These are phyloP conservation scores for Dipteronia dyeriana DNA, from an alignment of 345 rosid species.

Conservation along the genomic window DNA sequence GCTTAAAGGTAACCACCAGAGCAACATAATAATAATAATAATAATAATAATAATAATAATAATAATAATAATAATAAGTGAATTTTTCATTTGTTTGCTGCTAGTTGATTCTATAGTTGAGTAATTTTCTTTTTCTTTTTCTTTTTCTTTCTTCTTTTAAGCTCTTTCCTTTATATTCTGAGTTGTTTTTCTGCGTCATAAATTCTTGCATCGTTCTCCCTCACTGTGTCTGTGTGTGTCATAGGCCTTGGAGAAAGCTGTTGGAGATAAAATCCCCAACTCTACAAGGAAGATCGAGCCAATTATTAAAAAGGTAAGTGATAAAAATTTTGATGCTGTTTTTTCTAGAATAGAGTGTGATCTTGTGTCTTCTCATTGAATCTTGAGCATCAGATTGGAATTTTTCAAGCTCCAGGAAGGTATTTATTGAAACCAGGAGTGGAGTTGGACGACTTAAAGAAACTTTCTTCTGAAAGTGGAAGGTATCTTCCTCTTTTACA, in stretches of 20 bases:
- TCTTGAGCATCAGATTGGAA: conserved; percentile 71
- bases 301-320: conserved; percentile 66
- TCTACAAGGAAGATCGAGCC: conserved; percentile 69
- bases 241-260: conserved; percentile 85
- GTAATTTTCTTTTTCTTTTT: too few species aligned
- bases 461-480: conserved; percentile 63
- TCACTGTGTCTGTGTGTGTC: conserved; percentile 24
- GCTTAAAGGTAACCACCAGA: conserved; percentile 61
- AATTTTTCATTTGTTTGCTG: neutral
- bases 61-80: neutral
- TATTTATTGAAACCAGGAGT: conserved; percentile 72
- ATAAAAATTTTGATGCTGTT: conserved; percentile 29
- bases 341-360: conserved; percentile 20
- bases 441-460: conserved; percentile 64
- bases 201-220: neutral
- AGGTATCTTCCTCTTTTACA: conserved; percentile 49
- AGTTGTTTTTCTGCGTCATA: conserved; percentile 8
- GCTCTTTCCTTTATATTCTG: neutral
- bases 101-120: conserved; percentile 3
- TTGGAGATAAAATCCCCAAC: conserved; percentile 62
- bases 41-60: too few species aligned
- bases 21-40: conserved; percentile 13
- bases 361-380: conserved; percentile 32
- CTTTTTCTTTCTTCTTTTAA: neutral
- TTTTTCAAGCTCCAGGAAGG: conserved; percentile 74